A percentile compares a stretch with the other conserved stretches of the same genome.
These are phyloP conservation scores for Trichophyton benhamiae DNA, from an alignment of 2,329 filamentous ascomycete genomes.

Conservation along the genomic window DNA sequence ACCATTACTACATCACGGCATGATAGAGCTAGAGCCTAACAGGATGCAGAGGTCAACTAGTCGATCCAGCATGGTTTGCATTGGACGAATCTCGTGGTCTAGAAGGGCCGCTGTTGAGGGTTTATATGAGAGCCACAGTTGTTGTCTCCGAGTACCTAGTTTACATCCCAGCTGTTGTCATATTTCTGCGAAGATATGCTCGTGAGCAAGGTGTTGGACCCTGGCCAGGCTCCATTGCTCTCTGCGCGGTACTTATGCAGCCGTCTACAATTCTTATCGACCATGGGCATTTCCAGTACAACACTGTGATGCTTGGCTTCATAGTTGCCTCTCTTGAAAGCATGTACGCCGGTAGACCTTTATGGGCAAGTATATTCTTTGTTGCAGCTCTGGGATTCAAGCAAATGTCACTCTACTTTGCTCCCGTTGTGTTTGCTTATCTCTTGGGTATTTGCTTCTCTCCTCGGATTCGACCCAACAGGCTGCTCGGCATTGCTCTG, in stretches of 20 bases:
- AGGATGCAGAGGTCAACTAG: conserved; percentile 50
- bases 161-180: conserved; percentile 72
- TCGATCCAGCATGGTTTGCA: conserved; percentile 78
- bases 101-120: conserved; percentile 67
- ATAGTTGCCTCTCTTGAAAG: conserved; percentile 77
- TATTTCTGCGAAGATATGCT: conserved; percentile 73
- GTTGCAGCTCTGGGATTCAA: conserved; percentile 92
- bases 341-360: conserved; percentile 68
- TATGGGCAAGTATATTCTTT: conserved; percentile 90
- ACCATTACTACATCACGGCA: background rate
- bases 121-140: conserved; percentile 92
- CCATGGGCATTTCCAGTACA: conserved; percentile 95
- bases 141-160: conserved; percentile 81
- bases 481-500: conserved; percentile 62
- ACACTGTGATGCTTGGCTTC: conserved; percentile 94
- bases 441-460: conserved; percentile 76
- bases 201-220: conserved; percentile 61
- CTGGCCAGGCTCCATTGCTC: conserved; percentile 73
- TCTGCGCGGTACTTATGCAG: conserved; percentile 85
- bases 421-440: conserved; percentile 83
- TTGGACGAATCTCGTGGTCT: conserved; percentile 70
- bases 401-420: conserved; percentile 98
- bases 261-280: conserved; percentile 83
- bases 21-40: background rate
- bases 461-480: conserved; percentile 53